These are phyloP conservation scores for Leptodermis oblonga DNA, from an alignment of 257 asterid species.

Conservation along the genomic window DNA sequence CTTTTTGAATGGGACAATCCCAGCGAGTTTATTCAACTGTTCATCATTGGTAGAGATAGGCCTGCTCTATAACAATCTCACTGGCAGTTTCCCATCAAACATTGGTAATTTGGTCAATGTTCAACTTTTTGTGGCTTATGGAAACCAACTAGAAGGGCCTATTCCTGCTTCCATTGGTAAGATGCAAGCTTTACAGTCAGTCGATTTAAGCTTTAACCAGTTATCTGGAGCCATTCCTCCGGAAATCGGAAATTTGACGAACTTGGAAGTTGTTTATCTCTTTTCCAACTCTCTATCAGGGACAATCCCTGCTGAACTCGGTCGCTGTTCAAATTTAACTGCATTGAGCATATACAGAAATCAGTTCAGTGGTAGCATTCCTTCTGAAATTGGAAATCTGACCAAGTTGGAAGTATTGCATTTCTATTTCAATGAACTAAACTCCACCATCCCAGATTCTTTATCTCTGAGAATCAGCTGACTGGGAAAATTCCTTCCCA, in stretches of 20 bases:
- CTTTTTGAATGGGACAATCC: slow-evolving; percentile 53
- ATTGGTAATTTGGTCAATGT: slow-evolving; percentile 56
- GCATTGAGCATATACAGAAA: slow-evolving; percentile 42
- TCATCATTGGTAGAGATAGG: slow-evolving; percentile 42
- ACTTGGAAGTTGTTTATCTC: slow-evolving; percentile 44
- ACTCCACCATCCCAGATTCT: slow-evolving; percentile 59
- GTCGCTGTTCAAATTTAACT: slow-evolving; percentile 40
- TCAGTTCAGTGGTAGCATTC: slow-evolving; percentile 56
- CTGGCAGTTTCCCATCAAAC: slow-evolving; percentile 49
- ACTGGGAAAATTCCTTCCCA: slow-evolving; percentile 43
- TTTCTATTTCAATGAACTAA: slow-evolving; percentile 44
- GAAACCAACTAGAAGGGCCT: slow-evolving; percentile 46
- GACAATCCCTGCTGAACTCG: slow-evolving; percentile 58
- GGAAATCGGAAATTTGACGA: slow-evolving; percentile 51
- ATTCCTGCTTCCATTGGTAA: slow-evolving; percentile 62
- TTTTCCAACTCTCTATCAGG: slow-evolving; percentile 51
- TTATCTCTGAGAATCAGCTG: slow-evolving; percentile 54
- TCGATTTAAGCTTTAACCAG: slow-evolving; percentile 56
- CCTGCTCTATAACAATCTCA: slow-evolving; percentile 51
- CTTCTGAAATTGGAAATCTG: slow-evolving; percentile 55
- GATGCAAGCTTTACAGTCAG: slow-evolving; percentile 34
- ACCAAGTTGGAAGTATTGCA: slow-evolving; percentile 37
- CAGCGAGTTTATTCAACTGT: slow-evolving; percentile 55
- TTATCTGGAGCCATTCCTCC: slow-evolving; percentile 63
- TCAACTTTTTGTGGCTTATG: slow-evolving; percentile 33